Evolutionary conservation across 1,284 basidiomycete genomes (phyloP).

Genomic region (Coniferiporia weirii): DNA sequence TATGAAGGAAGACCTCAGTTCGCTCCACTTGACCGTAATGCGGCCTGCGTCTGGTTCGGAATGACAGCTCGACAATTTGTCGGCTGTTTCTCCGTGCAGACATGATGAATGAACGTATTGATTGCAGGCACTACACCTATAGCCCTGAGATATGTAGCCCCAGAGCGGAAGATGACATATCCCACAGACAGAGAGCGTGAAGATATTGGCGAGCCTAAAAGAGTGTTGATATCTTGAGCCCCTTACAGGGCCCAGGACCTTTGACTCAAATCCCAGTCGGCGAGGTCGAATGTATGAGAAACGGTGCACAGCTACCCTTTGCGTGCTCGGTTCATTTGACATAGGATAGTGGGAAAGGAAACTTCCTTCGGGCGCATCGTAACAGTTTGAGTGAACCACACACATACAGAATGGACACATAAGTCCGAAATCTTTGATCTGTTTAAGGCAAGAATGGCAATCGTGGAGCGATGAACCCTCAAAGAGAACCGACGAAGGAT

Average conservation of each 20-base stretch:
- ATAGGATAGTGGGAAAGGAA: conserved; percentile 48
- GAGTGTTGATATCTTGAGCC: conserved; percentile 33
- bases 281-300: conserved; percentile 47
- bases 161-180: conserved; percentile 66
- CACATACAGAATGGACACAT: conserved; percentile 62
- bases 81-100: conserved; percentile 26
- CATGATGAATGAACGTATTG: conserved; percentile 60
- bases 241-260: conserved; percentile 24
- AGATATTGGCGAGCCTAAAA: conserved; percentile 59
- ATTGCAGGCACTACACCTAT: conserved; percentile 58
- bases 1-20: conserved; percentile 50
- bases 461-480: conserved; percentile 36
- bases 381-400: conserved; percentile 66
- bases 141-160: conserved; percentile 59
- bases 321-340: conserved; percentile 38
- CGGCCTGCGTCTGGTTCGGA: conserved; percentile 38
- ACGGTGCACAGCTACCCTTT: conserved; percentile 54
- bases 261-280: conserved; percentile 25
- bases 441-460: conserved; percentile 49
- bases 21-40: conserved; percentile 46
- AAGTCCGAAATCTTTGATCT: conserved; percentile 56
- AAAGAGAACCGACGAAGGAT: conserved; percentile 28
- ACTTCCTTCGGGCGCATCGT: conserved; percentile 62
- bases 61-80: conserved; percentile 35
- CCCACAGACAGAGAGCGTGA: conserved; percentile 65